phyloP scores from a whole-genome alignment of 352 stramenopile genomes.

The Globisporangium sylvaticum region DNA sequence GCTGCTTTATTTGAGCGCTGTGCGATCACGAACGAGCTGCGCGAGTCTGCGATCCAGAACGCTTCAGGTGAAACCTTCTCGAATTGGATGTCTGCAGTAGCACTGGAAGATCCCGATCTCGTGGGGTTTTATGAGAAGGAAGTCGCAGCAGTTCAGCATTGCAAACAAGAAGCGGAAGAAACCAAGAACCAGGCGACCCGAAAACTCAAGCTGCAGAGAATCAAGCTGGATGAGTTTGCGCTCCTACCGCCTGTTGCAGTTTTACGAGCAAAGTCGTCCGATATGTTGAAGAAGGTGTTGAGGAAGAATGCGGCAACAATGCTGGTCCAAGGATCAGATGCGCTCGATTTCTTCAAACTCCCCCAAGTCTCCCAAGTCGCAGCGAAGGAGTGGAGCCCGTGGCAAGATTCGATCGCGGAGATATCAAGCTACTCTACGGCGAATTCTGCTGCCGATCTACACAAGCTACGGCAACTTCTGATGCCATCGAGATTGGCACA shows the following conservation, averaged over 20 bases:
- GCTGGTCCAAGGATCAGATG: constrained; percentile 1
- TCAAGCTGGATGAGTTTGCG: background rate
- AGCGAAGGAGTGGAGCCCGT: background rate
- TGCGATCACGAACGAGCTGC: background rate
- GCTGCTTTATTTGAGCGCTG: background rate
- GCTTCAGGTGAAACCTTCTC: background rate
- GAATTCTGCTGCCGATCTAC: background rate
- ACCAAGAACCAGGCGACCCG: background rate
- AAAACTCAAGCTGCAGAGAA: background rate
- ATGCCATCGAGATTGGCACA: constrained; percentile 1
- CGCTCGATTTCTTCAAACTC: constrained; percentile 5
- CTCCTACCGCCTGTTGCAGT: background rate
- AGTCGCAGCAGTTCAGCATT: background rate
- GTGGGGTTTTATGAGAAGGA: background rate
- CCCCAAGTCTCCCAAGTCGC: background rate
- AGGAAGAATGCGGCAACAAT: constrained; percentile 10
- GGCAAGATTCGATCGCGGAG: background rate
- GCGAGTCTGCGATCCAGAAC: background rate
- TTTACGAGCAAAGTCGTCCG: background rate
- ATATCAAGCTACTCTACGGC: background rate
- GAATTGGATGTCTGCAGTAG: background rate
- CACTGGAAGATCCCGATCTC: background rate
- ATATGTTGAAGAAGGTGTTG: constrained; percentile 1
- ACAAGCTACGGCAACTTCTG: constrained; percentile 1
- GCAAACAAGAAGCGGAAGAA: background rate